These are phyloP conservation scores for Tricladium varicosporioides DNA, from an alignment of 2,329 filamentous ascomycete species.

Conservation along the genomic window DNA sequence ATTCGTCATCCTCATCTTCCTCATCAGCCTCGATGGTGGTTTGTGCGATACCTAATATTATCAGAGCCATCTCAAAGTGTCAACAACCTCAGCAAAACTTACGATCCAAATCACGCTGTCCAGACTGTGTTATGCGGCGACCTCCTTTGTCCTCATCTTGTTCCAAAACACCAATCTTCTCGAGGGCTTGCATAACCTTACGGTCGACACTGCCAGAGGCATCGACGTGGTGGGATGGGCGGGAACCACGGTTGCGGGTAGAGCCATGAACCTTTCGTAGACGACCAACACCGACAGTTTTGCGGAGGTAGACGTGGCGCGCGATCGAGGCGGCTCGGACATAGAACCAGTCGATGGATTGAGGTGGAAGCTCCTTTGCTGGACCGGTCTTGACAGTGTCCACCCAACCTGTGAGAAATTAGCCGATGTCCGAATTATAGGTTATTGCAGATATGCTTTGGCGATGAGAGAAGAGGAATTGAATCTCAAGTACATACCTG, in stretches of 20 bases:
- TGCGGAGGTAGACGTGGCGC: conserved; percentile 98
- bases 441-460: no score
- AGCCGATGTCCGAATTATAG: conserved; percentile 10
- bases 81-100: conserved; percentile 25
- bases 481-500: conserved; percentile 71
- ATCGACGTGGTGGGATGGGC: conserved; percentile 92
- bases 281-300: conserved; percentile 97
- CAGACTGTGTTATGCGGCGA: conserved; percentile 94
- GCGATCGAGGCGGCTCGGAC: conserved; percentile 90
- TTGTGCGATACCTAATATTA: conserved; percentile 67
- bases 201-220: conserved; percentile 94
- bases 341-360: conserved; percentile 97
- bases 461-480: background rate
- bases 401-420: conserved; percentile 73
- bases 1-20: conserved; percentile 68
- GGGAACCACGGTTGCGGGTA: conserved; percentile 93
- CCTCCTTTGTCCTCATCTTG: conserved; percentile 98
- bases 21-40: conserved; percentile 73
- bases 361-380: conserved; percentile 95
- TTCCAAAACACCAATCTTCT: conserved; percentile 99
- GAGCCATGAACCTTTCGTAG: conserved; percentile 94
- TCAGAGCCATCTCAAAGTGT: background rate
- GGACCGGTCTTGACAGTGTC: conserved; percentile 98
- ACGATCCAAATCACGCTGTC: conserved; percentile 98
- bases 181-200: conserved; percentile 94